Base-by-base conservation (phyloP, 208 protist species). In the Wallacemonas sp. region DNA sequence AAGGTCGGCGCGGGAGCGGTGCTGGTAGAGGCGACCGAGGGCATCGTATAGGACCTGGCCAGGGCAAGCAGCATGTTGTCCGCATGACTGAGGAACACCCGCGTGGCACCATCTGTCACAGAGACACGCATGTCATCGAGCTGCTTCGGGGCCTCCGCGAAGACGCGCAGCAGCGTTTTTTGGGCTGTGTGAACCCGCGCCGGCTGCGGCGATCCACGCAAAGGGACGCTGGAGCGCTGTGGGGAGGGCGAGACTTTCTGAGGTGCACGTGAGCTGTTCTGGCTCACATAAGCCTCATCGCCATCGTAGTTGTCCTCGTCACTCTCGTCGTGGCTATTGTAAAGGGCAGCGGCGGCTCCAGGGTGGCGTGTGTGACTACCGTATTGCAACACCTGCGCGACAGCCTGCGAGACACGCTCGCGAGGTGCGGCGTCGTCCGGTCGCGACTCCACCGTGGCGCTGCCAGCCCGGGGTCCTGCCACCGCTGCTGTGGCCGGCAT, bases 51-150 rank as follows among this genome's bases (percentile, higher is more conserved):
- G 11, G 21, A 22, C 12, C 28, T 12, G n/a, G 33, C 27, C 14
- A 39, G 27, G 4, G 56, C 44, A n/a, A 47, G 9, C 5, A 19
- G 21, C 72, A 92, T 85, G 60, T 54, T 69, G 15, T 59, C 66
- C 55, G 84, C 74, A 64, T 93, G 80, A 0, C 60, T 70, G 6
- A 80, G 66, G 70, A 89, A 78, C 21, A 86, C 54, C 5, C 86
- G 82, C 51, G 70, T 73, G 28, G 75, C 75, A 11, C 69, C 70
- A 51, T 93, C 80, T 68, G 80, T 88, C 19, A 88, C 39, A 9
- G 79, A 79, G 4, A 85, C 62, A 12, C 82, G 82, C 60, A 80
- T 82, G 42, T 81, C 77, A 27, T 89, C 86, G 41, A 87, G 68
- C 51, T 80, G 68, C 1, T 53, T 49, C 2, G 76, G 82, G 28